A percentile compares a stretch with the other conserved stretches of the same genome.
Conservation (phyloP, 768 basidiomycete species). For the Trametes elegans region DNA sequence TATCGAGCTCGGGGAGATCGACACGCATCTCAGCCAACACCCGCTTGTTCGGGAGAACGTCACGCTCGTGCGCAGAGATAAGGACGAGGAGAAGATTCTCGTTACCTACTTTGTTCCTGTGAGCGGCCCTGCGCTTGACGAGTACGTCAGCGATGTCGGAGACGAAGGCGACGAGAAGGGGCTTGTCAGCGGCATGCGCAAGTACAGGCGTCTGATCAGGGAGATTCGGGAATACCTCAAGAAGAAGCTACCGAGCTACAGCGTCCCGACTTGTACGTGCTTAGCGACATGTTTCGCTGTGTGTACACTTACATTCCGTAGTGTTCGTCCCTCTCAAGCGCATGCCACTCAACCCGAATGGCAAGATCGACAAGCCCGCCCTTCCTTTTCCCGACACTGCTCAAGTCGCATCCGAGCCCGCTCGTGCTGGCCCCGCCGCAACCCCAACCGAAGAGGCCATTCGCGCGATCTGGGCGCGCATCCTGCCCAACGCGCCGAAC, state of each 20-base stretch:
- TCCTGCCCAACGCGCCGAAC: constrained; percentile 76
- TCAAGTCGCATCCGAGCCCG: constrained; percentile 48
- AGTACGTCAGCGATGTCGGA: constrained; percentile 64
- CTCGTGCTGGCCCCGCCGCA: constrained; percentile 36
- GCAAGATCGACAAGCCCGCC: constrained; percentile 98
- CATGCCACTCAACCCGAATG: constrained; percentile 98
- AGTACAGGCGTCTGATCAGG: constrained; percentile 86
- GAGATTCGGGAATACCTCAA: constrained; percentile 94
- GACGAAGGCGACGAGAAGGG: constrained; percentile 53
- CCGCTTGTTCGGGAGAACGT: constrained; percentile 96
- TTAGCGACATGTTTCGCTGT: neutral
- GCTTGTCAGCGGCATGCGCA: constrained; percentile 72
- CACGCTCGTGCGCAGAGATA: constrained; percentile 93
- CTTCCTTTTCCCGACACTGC: constrained; percentile 98
- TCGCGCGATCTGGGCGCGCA: constrained; percentile 77
- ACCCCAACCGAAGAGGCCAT: constrained; percentile 78
- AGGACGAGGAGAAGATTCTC: constrained; percentile 98
- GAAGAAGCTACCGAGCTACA: constrained; percentile 94
- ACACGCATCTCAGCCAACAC: constrained; percentile 92
- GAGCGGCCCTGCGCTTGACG: constrained; percentile 61
- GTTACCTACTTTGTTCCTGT: constrained; percentile 97
- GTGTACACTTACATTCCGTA: constrained; percentile 27
- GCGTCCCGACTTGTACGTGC: constrained; percentile 79
- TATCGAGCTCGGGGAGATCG: constrained; percentile 97
- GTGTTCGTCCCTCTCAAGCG: constrained; percentile 93